A percentile compares a stretch with the other conserved stretches of the same genome.
Conservation (phyloP, 2,329 filamentous ascomycete species). For the Magnaporthiopsis poae region DNA sequence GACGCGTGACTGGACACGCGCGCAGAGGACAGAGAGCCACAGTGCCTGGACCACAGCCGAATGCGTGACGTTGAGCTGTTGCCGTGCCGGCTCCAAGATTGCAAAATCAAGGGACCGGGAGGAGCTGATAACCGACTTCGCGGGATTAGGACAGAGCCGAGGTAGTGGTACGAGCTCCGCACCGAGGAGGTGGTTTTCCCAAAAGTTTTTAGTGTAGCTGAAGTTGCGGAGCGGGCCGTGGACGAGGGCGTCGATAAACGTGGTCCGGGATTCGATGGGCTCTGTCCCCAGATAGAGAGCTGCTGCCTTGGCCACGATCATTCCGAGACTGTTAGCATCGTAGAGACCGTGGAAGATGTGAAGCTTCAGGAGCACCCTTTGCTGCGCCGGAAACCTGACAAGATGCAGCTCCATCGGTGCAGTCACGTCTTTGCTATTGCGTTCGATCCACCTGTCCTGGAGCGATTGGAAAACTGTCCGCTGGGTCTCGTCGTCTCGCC, state of each 20-base stretch:
- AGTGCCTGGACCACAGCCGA: constrained; percentile 68
- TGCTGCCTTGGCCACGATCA: constrained; percentile 53
- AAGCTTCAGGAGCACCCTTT: constrained; percentile 39
- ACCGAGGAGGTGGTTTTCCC: constrained; percentile 46
- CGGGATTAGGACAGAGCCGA: constrained; percentile 1
- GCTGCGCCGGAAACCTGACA: constrained; percentile 17
- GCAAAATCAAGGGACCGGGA: constrained; percentile 26
- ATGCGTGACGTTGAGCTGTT: constrained; percentile 59
- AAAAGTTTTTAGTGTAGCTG: constrained; percentile 46
- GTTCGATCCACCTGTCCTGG: constrained; percentile 38
- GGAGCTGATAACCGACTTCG: constrained; percentile 13
- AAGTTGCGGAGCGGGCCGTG: constrained; percentile 55
- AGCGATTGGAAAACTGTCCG: constrained; percentile 1
- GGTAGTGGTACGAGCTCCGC: constrained; percentile 14
- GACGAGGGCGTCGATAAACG: constrained; percentile 58
- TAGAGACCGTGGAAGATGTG: constrained; percentile 81
- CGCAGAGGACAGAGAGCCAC: constrained; percentile 57
- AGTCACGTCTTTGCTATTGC: constrained; percentile 38
- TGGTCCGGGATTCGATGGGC: constrained; percentile 23
- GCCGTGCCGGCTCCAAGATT: constrained; percentile 42
- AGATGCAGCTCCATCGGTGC: constrained; percentile 44
- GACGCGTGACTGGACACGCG: constrained; percentile 33
- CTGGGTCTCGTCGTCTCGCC: constrained; percentile 21
- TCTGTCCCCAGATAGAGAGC: constrained; percentile 34
- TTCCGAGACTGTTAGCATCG: constrained; percentile 67